These are phyloP conservation scores for Kodamaea laetipori DNA, from an alignment of 805 yeast species.

Conservation along the genomic window DNA sequence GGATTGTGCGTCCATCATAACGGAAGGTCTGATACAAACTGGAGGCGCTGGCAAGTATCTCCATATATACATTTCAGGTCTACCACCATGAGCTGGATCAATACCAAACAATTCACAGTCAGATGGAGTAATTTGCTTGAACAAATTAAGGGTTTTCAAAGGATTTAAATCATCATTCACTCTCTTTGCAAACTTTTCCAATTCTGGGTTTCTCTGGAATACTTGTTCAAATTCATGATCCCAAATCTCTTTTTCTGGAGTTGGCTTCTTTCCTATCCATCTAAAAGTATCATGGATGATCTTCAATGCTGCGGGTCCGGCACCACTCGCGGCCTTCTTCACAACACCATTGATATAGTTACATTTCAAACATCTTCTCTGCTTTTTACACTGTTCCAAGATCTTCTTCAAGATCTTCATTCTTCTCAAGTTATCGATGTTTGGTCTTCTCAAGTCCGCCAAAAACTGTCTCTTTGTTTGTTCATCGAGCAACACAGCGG, in stretches of 20 bases:
- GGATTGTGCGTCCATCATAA: conserved; percentile 85
- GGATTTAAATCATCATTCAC: conserved; percentile 95
- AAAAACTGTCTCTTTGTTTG: conserved; percentile 66
- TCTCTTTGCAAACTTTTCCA: conserved; percentile 81
- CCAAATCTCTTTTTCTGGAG: conserved; percentile 84
- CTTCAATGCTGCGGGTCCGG: conserved; percentile 90
- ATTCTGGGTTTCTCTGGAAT: conserved; percentile 75
- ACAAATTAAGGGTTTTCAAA: conserved; percentile 79
- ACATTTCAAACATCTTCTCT: conserved; percentile 86
- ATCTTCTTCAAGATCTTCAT: conserved; percentile 85
- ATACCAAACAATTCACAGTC: conserved; percentile 94
- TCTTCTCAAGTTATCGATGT: conserved; percentile 84
- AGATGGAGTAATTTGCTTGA: conserved; percentile 79
- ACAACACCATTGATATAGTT: conserved; percentile 94
- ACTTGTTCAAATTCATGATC: conserved; percentile 83
- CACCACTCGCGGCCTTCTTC: conserved; percentile 90
- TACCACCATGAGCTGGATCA: conserved; percentile 81
- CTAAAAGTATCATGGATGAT: conserved; percentile 94
- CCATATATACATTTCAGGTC: conserved; percentile 98
- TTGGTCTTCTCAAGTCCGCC: conserved; percentile 82
- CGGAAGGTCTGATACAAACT: conserved; percentile 97
- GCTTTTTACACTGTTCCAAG: conserved; percentile 92
- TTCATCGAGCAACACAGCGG: conserved; percentile 74
- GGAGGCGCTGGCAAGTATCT: conserved; percentile 98
- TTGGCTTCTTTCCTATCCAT: conserved; percentile 89